Conservation (phyloP, 441 rosid species). For the Pelargonium australe region DNA sequence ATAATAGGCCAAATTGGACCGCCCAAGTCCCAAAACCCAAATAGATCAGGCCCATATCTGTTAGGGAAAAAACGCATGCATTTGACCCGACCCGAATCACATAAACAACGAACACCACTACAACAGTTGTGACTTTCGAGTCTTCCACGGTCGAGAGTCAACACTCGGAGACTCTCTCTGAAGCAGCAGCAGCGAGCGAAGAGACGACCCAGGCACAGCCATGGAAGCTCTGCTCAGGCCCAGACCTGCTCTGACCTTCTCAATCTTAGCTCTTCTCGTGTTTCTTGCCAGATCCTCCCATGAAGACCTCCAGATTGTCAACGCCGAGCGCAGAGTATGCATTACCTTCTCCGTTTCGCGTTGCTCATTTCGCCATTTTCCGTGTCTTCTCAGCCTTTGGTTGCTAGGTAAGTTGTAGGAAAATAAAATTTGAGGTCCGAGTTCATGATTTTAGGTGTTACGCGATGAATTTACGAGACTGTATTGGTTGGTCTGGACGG, state of each 20-base stretch:
- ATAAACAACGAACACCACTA: no score
- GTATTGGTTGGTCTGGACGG: neutral
- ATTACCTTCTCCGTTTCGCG: neutral
- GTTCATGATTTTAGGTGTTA: neutral
- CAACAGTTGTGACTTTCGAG: no score
- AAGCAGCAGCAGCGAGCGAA: neutral
- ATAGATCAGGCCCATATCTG: no score
- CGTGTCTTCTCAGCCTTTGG: neutral
- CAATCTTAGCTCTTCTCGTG: conserved; percentile 30
- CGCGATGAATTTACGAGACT: neutral
- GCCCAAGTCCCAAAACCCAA: no score
- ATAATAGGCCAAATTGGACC: no score
- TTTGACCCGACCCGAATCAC: no score
- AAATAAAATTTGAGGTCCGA: neutral
- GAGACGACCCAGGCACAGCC: conserved; percentile 9
- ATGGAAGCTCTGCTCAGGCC: conserved; percentile 42
- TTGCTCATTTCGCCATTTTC: neutral
- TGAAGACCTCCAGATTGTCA: conserved; percentile 60
- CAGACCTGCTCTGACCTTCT: conserved; percentile 30
- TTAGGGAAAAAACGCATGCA: no score
- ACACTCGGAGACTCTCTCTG: neutral
- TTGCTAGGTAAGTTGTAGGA: neutral
- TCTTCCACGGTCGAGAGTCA: neutral
- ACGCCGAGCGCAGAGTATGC: conserved; percentile 89
- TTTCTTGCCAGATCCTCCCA: conserved; percentile 34